Percentiles rank a stretch among this genome's conserved stretches.
These are phyloP conservation scores for Pinus albicaulis DNA, from an alignment of 75 land plant genomes.

Conservation along the genomic window DNA sequence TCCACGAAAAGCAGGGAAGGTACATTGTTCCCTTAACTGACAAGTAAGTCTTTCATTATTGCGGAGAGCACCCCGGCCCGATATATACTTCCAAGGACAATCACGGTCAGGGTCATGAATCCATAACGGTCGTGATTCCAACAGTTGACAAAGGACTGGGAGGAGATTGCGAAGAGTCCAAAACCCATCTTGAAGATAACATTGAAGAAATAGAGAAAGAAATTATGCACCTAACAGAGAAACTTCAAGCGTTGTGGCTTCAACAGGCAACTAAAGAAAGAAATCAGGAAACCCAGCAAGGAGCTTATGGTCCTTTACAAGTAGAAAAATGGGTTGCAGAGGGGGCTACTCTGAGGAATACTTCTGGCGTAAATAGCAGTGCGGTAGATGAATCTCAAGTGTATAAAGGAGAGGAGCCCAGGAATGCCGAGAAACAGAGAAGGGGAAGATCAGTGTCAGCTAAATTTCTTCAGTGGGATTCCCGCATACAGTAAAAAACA, in stretches of 20 bases:
- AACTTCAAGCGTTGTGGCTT: background rate
- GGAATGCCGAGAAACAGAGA: background rate
- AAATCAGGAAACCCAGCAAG: background rate
- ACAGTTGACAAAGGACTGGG: background rate
- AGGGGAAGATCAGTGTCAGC: slow-evolving; percentile 10
- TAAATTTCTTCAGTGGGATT: slow-evolving; percentile 7
- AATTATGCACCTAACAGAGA: background rate
- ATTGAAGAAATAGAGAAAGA: slow-evolving; percentile 9
- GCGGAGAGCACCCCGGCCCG: background rate
- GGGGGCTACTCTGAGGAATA: background rate
- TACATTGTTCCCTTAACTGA: too few relatives aligned
- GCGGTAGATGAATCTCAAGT: background rate
- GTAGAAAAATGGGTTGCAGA: background rate
- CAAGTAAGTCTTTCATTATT: too few relatives aligned
- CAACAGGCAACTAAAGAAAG: slow-evolving; percentile 4
- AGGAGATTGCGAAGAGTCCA: background rate
- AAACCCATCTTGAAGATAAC: background rate
- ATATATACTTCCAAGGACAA: background rate
- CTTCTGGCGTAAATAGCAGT: background rate
- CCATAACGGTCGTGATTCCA: background rate
- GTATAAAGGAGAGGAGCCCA: background rate
- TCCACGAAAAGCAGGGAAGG: too few relatives aligned
- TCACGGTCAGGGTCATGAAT: background rate
- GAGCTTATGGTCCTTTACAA: background rate
- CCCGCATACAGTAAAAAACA: background rate